Evolutionary conservation across 2,329 filamentous ascomycete genomes (phyloP).

Genomic region (Arachnomyces sp.): DNA sequence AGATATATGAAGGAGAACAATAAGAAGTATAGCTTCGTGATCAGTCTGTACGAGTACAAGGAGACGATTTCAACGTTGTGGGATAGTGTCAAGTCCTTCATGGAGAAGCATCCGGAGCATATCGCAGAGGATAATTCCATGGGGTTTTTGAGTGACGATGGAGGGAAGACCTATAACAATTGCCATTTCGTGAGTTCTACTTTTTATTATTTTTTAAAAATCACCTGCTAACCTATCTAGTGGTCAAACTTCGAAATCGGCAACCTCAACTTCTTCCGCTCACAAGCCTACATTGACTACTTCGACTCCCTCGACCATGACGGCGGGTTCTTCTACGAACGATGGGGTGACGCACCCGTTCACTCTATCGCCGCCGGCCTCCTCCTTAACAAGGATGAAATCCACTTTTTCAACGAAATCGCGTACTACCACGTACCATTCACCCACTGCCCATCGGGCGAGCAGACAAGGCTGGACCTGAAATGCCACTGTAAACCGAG

Average conservation of each 20-base stretch:
- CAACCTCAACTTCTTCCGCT: constrained; percentile 87
- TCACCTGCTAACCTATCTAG: constrained; percentile 37
- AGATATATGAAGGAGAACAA: constrained; percentile 90
- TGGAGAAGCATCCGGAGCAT: constrained; percentile 81
- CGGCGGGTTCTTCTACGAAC: constrained; percentile 97
- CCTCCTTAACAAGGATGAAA: constrained; percentile 82
- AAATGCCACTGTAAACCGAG: constrained; percentile 92
- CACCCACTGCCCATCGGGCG: constrained; percentile 90
- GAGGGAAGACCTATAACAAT: constrained; percentile 86
- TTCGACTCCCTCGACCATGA: constrained; percentile 82
- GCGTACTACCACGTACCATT: constrained; percentile 97
- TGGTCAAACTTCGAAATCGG: constrained; percentile 99
- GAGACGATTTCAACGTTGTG: constrained; percentile 95
- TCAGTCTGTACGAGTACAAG: constrained; percentile 92
- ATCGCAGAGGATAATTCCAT: constrained; percentile 77
- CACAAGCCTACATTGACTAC: constrained; percentile 80
- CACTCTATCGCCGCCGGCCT: constrained; percentile 93
- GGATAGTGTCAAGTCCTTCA: constrained; percentile 93
- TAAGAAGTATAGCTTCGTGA: constrained; percentile 97
- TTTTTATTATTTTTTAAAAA: constrained; percentile 19
- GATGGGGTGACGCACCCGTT: constrained; percentile 95
- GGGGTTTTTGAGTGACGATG: constrained; percentile 85
- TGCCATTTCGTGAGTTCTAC: constrained; percentile 80
- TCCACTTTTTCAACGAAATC: constrained; percentile 99
- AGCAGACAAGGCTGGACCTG: constrained; percentile 73